Evolutionary conservation across 2,329 filamentous ascomycete genomes (phyloP), one percentile per base, ranked within the genome.

Genomic region (Fusarium citri): DNA sequence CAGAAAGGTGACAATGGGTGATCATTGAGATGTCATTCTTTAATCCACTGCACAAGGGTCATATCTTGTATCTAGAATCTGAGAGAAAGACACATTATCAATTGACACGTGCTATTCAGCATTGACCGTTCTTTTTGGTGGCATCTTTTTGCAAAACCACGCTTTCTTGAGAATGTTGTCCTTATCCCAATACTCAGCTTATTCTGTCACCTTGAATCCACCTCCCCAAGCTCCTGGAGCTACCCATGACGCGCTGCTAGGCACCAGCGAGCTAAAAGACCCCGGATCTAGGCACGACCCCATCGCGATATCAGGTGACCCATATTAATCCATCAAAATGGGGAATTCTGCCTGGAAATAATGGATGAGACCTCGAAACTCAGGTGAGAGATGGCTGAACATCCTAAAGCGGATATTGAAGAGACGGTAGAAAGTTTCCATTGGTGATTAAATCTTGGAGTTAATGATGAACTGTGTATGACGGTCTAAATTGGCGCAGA

Each of bases 291-390:
- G 59, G 60, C 72, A 68, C 76, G 74, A 76, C 43, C 54, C 26
- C 55, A 22, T 43, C 75, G 68, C 76, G 74, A 57, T 30, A 51
- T 78, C 76, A 78, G 72, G 74, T 77, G 74, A 61, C 2, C 22
- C 46, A 59, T 41, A 68, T 46, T 25, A 66, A 53, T 16, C 2
- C 6, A 15, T 48, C 30, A 22, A 40, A 37, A 40, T 55, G 59
- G 68, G 60, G 59, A 55, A 67, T 47, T 66, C 34, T 72, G 69
- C 69, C 69, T 72, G 65, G 57, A 68, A 49, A 42, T n/a, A 30
- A 41, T 66, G 63, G 54, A 64, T 16, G 20, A 47, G 34, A 28
- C 63, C 48, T 64, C 14, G 41, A 41, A 53, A 20, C 18, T 59
- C 45, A 64, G 50, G 46, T 25, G 16, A 23, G 22, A 37, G 31